These are phyloP conservation scores for Mortierella antarctica DNA, from an alignment of 192 early-diverging fungal species.

Conservation along the genomic window DNA sequence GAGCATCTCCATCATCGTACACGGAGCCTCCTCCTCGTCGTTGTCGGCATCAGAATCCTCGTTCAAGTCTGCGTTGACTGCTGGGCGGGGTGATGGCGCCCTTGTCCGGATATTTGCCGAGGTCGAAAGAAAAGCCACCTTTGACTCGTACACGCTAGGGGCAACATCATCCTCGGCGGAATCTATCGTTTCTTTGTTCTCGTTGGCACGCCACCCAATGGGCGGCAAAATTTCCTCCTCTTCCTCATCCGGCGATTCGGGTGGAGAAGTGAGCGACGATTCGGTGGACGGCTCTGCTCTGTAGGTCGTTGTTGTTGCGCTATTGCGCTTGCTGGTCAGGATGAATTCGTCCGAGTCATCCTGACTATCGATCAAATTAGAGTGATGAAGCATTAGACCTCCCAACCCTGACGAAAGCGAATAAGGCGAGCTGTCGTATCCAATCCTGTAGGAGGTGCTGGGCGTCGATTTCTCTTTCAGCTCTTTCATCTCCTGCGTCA, in stretches of 20 bases:
- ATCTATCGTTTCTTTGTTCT: too few species aligned
- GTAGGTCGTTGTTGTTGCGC: background rate
- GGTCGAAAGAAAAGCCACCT: constrained; percentile 26
- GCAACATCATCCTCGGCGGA: background rate
- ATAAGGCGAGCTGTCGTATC: constrained; percentile 42
- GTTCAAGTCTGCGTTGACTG: constrained; percentile 4
- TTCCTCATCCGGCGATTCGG: background rate
- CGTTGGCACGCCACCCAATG: background rate
- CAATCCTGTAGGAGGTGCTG: constrained; percentile 32
- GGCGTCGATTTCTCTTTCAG: constrained; percentile 6
- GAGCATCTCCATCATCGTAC: constrained; percentile 51
- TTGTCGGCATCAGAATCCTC: constrained; percentile 8
- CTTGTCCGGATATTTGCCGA: constrained; percentile 8
- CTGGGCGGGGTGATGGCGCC: constrained; percentile 2
- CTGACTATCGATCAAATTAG: constrained; percentile 9
- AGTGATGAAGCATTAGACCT: constrained; percentile 44
- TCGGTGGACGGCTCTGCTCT: background rate
- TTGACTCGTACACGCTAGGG: constrained; percentile 4
- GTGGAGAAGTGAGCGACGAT: too few species aligned
- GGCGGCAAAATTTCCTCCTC: background rate
- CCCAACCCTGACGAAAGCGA: constrained; percentile 37
- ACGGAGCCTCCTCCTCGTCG: constrained; percentile 29
- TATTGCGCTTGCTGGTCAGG: background rate
- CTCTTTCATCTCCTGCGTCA: constrained; percentile 28
- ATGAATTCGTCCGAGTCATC: constrained; percentile 8